These are phyloP conservation scores for Fusarium austroafricanum DNA, from an alignment of 2,329 filamentous ascomycete genomes.

Conservation along the genomic window DNA sequence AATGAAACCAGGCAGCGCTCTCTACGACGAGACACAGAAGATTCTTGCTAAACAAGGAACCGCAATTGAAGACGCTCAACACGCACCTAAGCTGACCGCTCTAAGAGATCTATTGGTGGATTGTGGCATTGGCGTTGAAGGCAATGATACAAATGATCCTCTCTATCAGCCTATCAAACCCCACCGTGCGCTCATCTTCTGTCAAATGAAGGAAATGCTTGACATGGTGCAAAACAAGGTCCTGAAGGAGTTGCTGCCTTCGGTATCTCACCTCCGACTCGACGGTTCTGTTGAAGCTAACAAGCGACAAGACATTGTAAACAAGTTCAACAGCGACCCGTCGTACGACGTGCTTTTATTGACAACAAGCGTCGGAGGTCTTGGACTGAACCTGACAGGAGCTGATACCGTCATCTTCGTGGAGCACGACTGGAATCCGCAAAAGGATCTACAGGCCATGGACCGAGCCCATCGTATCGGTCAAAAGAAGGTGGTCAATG, in stretches of 20 bases:
- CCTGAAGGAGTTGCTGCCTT: constrained; percentile 88
- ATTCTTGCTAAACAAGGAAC: constrained; percentile 83
- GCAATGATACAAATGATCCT: constrained; percentile 68
- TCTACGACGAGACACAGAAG: constrained; percentile 88
- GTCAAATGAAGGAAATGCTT: constrained; percentile 99
- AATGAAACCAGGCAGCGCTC: constrained; percentile 91
- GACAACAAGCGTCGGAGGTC: constrained; percentile 93
- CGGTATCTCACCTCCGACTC: constrained; percentile 91
- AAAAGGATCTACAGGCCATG: constrained; percentile 99
- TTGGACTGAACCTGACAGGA: constrained; percentile 94
- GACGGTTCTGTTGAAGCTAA: constrained; percentile 94
- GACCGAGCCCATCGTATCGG: constrained; percentile 97
- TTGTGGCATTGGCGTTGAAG: constrained; percentile 90
- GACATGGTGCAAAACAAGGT: constrained; percentile 98
- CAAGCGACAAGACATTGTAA: constrained; percentile 96
- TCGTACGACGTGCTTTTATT: constrained; percentile 94
- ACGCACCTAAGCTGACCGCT: constrained; percentile 93
- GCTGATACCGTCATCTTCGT: constrained; percentile 99
- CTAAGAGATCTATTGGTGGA: constrained; percentile 95
- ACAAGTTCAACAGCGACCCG: constrained; percentile 97
- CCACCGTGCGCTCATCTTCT: constrained; percentile 96
- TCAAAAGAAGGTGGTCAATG: constrained; percentile 99
- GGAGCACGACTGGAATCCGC: constrained; percentile 99
- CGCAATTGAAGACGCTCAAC: constrained; percentile 82
- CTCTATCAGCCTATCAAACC: constrained; percentile 88